Evolutionary conservation across 345 rosid species (phyloP).

Genomic region (Eucalyptus guilfoylei): DNA sequence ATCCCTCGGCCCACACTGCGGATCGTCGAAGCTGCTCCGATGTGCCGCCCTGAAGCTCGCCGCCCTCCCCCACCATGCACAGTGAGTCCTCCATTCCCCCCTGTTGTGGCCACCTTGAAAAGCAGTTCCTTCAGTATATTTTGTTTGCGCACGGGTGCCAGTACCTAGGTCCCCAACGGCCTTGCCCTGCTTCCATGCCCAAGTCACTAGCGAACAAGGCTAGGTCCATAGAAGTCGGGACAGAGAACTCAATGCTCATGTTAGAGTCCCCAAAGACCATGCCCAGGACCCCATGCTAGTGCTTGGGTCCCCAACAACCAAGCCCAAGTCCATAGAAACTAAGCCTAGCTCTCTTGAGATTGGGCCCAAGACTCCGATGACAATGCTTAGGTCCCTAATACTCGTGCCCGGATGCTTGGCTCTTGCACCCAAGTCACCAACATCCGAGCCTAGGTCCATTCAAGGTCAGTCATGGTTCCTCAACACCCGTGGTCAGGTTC

Average conservation of each 20-base stretch:
- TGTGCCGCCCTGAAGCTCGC: neutral
- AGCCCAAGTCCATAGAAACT: too few relatives aligned
- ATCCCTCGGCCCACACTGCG: neutral
- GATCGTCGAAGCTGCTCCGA: neutral
- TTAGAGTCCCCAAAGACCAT: too few relatives aligned
- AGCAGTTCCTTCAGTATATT: neutral
- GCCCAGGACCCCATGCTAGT: accelerated
- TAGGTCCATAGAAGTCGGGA: too few relatives aligned
- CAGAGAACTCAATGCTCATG: too few relatives aligned
- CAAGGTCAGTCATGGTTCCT: neutral
- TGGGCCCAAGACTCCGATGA: accelerated
- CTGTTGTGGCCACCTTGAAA: neutral
- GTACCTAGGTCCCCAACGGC: too few relatives aligned
- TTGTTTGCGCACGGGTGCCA: neutral
- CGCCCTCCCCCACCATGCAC: neutral
- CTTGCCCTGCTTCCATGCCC: too few relatives aligned
- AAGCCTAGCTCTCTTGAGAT: too few relatives aligned
- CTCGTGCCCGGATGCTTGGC: accelerated
- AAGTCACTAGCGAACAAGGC: too few relatives aligned
- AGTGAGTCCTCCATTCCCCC: neutral
- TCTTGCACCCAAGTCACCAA: neutral
- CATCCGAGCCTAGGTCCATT: neutral
- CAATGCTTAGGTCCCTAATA: too few relatives aligned
- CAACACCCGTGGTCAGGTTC: accelerated
- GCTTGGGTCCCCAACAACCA: too few relatives aligned